Evolutionary conservation across 1,139 yeast species (phyloP).

Genomic region (Yamadazyma oceani): DNA sequence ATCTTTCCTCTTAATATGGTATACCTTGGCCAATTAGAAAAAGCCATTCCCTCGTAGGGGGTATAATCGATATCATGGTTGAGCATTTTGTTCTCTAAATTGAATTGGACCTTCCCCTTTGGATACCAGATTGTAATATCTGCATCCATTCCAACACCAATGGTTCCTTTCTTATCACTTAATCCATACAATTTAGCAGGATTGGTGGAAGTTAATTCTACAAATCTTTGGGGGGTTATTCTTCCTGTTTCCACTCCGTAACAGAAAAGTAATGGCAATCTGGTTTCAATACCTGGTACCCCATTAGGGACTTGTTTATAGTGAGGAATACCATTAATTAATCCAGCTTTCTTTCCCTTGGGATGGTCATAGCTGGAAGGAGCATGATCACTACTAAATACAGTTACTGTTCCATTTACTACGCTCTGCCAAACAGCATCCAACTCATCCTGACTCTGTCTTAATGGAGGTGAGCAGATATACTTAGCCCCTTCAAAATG

Average conservation of each 20-base stretch:
- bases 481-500: slow-evolving; percentile 46
- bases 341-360: slow-evolving; percentile 38
- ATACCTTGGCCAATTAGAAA: slow-evolving; percentile 48
- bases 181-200: slow-evolving; percentile 46
- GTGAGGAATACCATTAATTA: slow-evolving; percentile 29
- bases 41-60: slow-evolving; percentile 42
- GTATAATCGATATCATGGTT: slow-evolving; percentile 47
- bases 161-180: slow-evolving; percentile 35
- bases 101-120: slow-evolving; percentile 25
- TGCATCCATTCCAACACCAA: slow-evolving; percentile 44
- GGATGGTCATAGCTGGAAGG: slow-evolving; percentile 41
- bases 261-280: slow-evolving; percentile 42
- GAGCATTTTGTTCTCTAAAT: slow-evolving; percentile 32
- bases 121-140: slow-evolving; percentile 47
- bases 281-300: slow-evolving; percentile 47
- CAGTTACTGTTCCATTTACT: slow-evolving; percentile 47
- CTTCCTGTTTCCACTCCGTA: slow-evolving; percentile 41
- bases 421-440: slow-evolving; percentile 46
- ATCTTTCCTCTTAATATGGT: slow-evolving; percentile 40
- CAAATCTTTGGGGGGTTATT: slow-evolving; percentile 41
- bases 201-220: slow-evolving; percentile 41
- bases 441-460: slow-evolving; percentile 35
- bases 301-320: slow-evolving; percentile 45
- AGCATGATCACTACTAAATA: slow-evolving; percentile 48
- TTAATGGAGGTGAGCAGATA: slow-evolving; percentile 49